Conservation (phyloP, 495 filamentous ascomycete species). For the Penicillium salamii region DNA sequence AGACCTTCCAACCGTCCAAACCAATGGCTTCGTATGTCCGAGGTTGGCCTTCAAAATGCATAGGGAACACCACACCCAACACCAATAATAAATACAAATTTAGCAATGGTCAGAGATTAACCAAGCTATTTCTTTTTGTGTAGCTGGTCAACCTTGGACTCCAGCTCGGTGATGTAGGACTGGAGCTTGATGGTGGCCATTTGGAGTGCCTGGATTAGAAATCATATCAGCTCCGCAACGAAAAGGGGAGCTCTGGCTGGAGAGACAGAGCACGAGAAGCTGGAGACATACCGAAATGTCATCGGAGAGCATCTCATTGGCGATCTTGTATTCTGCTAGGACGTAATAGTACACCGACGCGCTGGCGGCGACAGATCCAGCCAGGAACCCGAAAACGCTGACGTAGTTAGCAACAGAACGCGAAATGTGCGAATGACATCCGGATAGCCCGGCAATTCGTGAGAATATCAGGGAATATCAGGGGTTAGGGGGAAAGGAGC, state of each 20-base stretch:
- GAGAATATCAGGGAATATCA: background rate
- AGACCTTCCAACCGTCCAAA: background rate
- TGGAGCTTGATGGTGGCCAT: slow-evolving; percentile 81
- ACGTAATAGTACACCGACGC: slow-evolving; percentile 86
- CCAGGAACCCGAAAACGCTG: slow-evolving; percentile 90
- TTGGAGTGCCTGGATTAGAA: slow-evolving; percentile 69
- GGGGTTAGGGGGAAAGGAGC: background rate
- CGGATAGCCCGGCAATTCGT: background rate
- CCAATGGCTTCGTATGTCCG: background rate
- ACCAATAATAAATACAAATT: slow-evolving; percentile 6
- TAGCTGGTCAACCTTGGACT: slow-evolving; percentile 73
- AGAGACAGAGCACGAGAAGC: background rate
- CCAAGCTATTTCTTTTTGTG: slow-evolving; percentile 63
- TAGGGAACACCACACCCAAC: slow-evolving; percentile 6
- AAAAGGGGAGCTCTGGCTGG: background rate
- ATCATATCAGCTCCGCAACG: slow-evolving; percentile 3
- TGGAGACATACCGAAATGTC: slow-evolving; percentile 83
- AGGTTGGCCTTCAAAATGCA: slow-evolving; percentile 4
- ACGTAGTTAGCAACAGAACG: background rate
- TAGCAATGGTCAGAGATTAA: background rate
- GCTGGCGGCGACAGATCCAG: slow-evolving; percentile 78
- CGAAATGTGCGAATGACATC: background rate
- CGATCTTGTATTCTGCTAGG: slow-evolving; percentile 85
- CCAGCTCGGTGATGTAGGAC: slow-evolving; percentile 74
- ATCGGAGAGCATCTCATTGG: slow-evolving; percentile 90